These are phyloP conservation scores for Candida coquimbonensis DNA, from an alignment of 805 yeast genomes.

Conservation along the genomic window DNA sequence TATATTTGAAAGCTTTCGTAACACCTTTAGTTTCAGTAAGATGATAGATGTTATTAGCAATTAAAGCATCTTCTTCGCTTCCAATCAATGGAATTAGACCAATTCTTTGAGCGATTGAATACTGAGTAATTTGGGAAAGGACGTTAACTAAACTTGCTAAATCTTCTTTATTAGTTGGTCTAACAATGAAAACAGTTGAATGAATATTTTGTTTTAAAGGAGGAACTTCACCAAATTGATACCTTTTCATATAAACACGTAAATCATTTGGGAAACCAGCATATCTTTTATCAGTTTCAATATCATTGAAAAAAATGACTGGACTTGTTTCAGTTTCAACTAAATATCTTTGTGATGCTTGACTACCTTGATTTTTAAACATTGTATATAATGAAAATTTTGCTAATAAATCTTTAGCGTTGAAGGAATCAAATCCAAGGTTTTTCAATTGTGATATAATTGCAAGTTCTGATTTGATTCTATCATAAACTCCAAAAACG, in stretches of 20 bases:
- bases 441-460: conserved; percentile 21
- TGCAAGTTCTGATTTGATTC: conserved; percentile 31
- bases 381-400: conserved; percentile 31
- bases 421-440: conserved; percentile 27
- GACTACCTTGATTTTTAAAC: conserved; percentile 11
- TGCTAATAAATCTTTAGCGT: conserved; percentile 32
- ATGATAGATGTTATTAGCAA: conserved; percentile 17
- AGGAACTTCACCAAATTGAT: conserved; percentile 59
- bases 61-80: conserved; percentile 13
- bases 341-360: conserved; percentile 19
- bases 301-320: conserved; percentile 70
- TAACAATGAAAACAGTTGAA: conserved; percentile 62
- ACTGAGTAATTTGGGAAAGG: conserved; percentile 41
- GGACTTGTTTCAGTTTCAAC: conserved; percentile 25
- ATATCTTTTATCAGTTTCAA: conserved; percentile 58
- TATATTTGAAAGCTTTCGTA: conserved; percentile 9
- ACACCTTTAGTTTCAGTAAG: conserved; percentile 10
- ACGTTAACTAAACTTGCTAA: conserved; percentile 43
- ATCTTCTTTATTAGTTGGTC: conserved; percentile 48
- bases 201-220: conserved; percentile 67
- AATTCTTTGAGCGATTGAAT: conserved; percentile 67
- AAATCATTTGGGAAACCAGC: conserved; percentile 36
- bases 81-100: conserved; percentile 67
- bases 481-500: conserved; percentile 33
- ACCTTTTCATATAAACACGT: conserved; percentile 37